Conservation (phyloP, 2,329 filamentous ascomycete genomes). For the Lachnellula suecica region DNA sequence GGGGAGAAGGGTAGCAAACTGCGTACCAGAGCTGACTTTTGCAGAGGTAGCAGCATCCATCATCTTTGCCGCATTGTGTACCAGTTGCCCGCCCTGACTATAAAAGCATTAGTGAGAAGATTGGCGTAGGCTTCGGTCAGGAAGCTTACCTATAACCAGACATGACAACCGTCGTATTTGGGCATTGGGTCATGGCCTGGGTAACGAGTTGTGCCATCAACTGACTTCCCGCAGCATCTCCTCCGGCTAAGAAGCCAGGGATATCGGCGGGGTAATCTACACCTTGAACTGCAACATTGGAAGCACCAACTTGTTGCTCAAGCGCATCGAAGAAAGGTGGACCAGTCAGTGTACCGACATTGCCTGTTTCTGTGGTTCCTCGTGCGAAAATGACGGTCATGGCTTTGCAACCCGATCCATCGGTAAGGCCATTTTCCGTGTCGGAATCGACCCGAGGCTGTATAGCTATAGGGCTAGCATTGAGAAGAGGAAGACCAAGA, state of each 20-base stretch:
- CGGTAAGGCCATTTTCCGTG: conserved; percentile 24
- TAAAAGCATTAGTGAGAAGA: conserved; percentile 29
- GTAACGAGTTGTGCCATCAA: conserved; percentile 36
- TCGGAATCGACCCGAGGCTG: not conserved
- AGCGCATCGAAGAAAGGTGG: conserved; percentile 29
- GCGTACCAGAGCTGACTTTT: conserved; percentile 21
- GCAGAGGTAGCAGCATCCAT: conserved; percentile 15
- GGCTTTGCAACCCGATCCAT: conserved; percentile 38
- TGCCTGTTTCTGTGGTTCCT: conserved; percentile 28
- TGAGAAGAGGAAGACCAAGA: conserved; percentile 1
- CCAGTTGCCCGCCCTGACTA: conserved; percentile 29
- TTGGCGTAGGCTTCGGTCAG: conserved; percentile 23
- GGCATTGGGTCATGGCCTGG: not conserved
- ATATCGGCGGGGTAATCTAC: conserved; percentile 50
- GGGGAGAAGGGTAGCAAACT: too few relatives aligned
- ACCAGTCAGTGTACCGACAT: conserved; percentile 28
- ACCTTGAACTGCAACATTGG: conserved; percentile 49
- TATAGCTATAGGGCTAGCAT: not conserved
- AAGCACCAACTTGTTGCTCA: conserved; percentile 37
- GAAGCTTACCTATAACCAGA: conserved; percentile 10
- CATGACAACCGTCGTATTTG: not conserved
- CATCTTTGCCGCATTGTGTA: conserved; percentile 22
- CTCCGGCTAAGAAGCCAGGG: conserved; percentile 45
- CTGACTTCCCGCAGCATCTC: conserved; percentile 42
- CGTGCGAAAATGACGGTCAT: conserved; percentile 29